These are phyloP conservation scores for Xylariaceae sp. DNA, from an alignment of 2,329 filamentous ascomycete species.

Conservation along the genomic window DNA sequence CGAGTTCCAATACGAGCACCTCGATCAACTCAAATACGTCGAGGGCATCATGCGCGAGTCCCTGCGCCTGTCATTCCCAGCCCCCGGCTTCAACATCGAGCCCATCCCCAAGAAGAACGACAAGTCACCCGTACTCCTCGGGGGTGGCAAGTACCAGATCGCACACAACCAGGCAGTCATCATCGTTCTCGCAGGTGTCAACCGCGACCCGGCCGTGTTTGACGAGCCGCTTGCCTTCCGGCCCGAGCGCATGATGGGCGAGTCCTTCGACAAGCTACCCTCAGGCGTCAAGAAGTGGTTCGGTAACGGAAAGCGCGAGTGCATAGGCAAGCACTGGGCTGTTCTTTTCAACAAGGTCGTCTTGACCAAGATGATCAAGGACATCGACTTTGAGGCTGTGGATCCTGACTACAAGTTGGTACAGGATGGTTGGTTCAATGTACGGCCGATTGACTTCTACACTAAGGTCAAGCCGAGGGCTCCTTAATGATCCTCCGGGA, in stretches of 20 bases:
- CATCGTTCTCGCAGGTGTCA: conserved; percentile 47
- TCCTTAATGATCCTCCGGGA: conserved; percentile 3
- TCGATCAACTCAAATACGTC: conserved; percentile 50
- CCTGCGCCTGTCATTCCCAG: conserved; percentile 50
- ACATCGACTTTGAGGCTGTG: conserved; percentile 43
- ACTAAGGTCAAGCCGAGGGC: conserved; percentile 40
- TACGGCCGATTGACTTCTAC: conserved; percentile 44
- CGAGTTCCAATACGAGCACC: conserved; percentile 44
- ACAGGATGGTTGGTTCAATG: conserved; percentile 51
- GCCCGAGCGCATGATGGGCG: conserved; percentile 48
- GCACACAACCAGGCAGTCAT: conserved; percentile 47
- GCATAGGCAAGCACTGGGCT: conserved; percentile 49
- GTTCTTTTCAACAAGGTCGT: conserved; percentile 43
- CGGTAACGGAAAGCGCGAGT: conserved; percentile 49
- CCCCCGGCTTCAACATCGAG: conserved; percentile 54
- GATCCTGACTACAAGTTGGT: conserved; percentile 38
- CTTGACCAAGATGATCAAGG: conserved; percentile 40
- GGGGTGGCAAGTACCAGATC: conserved; percentile 46
- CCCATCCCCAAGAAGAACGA: conserved; percentile 37
- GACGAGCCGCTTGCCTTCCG: conserved; percentile 42
- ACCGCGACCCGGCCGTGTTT: conserved; percentile 46
- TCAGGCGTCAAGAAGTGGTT: conserved; percentile 47
- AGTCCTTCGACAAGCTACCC: conserved; percentile 41
- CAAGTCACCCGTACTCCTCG: conserved; percentile 44
- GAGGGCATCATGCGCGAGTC: conserved; percentile 52